Evolutionary conservation across 176 grass and related monocot genomes (phyloP), one percentile per base, ranked within the genome.

Genomic region (Saccharum spontaneum): DNA sequence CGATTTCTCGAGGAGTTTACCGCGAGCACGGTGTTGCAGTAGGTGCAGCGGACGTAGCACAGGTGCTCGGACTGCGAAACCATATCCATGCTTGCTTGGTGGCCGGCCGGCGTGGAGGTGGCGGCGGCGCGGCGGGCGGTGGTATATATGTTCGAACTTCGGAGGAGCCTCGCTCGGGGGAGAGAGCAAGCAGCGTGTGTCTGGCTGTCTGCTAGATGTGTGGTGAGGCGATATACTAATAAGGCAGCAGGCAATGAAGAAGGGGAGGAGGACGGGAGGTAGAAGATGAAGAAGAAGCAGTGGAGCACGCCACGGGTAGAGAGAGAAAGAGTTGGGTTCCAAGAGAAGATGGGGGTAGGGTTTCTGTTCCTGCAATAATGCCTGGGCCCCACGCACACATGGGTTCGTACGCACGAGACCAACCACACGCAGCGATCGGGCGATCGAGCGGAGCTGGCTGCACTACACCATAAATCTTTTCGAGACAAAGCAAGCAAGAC

Each of bases 31-130:
- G 89, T 90, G 75, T 88, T 96, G 88, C 97, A 99, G 90, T 90
- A 99, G 81, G 89, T 91, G 93, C 97, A 99, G 89, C 91, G 86
- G n/a, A 98, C 91, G 81, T 90, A 96, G 90, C 93, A 89, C 62
- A 96, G 77, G 78, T 92, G 91, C 86, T 96, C 97, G 65, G 91
- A 85, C 74, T 86, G 93, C 76, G 97, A 71, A 44, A 89, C 90
- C 67, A 89, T 82, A 72, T 99, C 97, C 97, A 99, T 46, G 50
- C 34, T 61, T 30, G 60, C n/a, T 59, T 67, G 62, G 41, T 36
- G 65, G 20, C 44, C 33, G 20, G 31, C 18, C 48, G 16, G 50
- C 45, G 54, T 34, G 64, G 13, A 31, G 40, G 44, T 5, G 37
- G 36, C n/a, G 73, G 46, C 78, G 84, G 30, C 37, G 24, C 43